Evolutionary conservation across 1,139 yeast genomes (phyloP), one percentile per base, ranked within the genome.

Genomic region (Protomyces arabidopsidicola): DNA sequence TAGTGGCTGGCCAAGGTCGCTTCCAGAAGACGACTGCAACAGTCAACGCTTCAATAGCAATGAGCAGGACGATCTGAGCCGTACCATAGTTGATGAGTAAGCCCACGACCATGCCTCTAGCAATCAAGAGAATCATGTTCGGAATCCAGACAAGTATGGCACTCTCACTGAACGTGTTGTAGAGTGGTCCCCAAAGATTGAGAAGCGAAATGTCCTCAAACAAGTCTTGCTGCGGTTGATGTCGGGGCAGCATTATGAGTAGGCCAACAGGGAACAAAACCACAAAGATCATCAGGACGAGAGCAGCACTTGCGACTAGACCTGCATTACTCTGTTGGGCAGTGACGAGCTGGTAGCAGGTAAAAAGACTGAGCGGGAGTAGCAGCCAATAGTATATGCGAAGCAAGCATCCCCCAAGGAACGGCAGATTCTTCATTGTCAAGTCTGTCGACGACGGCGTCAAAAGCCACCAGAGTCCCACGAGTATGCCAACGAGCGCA

Each of bases 11-110:
- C 67, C 67, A 75, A 4, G 78, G 78, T 36, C 69, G 70, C 45
- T 68, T 65, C 22, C 68, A 64, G 45, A 69, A 55, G 35, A 74
- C 48, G 3, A 70, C 68, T 24, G 69, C 60, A 50, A 73, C 66
- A 39, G 67, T 68, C 31, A 67, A 67, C 10, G 73, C 65, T 64
- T 75, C 78, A 9, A 70, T 57, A 12, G 72, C 59, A 2, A 74
- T 73, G 35, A 76, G 67, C 5, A 75, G 53, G 0, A 72, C 68
- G 20, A 75, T 68, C 63, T 75, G 78, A 1, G 78, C 77, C 8
- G 73, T 63, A 12, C 78, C 78, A 0, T 76, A 73, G 16, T 64
- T 60, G 63, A 75, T 77, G n/a, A 73, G 60, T 1, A 71, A 75
- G 1, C 78, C 78, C 60, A 76, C 66, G 1, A 73, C 69, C 9